Conservation (phyloP, 805 yeast genomes). For the Hanseniaspora guilliermondii region DNA sequence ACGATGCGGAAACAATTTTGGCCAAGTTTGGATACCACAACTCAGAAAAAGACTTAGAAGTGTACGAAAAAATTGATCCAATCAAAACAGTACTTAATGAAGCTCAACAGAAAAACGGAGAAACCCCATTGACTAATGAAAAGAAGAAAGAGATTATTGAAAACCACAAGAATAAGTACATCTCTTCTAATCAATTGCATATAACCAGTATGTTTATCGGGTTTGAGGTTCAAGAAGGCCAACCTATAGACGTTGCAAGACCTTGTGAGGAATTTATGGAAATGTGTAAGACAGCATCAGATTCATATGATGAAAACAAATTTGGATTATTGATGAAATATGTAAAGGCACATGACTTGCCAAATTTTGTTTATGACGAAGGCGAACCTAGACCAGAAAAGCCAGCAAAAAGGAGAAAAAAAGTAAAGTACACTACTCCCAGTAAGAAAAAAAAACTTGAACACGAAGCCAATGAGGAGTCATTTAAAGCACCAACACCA, state of each 20-base stretch:
- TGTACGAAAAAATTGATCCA: slow-evolving; percentile 28
- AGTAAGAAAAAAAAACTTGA: slow-evolving; percentile 29
- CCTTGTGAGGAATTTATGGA: slow-evolving; percentile 85
- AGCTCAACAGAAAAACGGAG: slow-evolving; percentile 20
- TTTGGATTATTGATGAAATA: slow-evolving; percentile 53
- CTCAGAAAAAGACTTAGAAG: slow-evolving; percentile 37
- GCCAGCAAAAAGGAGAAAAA: slow-evolving; percentile 39
- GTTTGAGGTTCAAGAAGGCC: slow-evolving; percentile 43
- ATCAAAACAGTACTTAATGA: slow-evolving; percentile 19
- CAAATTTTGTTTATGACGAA: slow-evolving; percentile 68
- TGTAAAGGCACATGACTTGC: slow-evolving; percentile 68
- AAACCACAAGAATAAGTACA: slow-evolving; percentile 15
- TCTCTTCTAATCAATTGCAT: slow-evolving; percentile 33
- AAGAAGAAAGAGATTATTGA: slow-evolving; percentile 15
- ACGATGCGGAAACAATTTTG: slow-evolving; percentile 45
- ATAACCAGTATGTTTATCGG: slow-evolving; percentile 75
- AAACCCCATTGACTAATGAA: slow-evolving; percentile 10
- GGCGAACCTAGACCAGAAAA: slow-evolving; percentile 68
- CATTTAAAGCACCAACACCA: slow-evolving; percentile 15
- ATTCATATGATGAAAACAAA: slow-evolving; percentile 43
- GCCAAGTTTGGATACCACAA: slow-evolving; percentile 49
- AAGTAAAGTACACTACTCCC: slow-evolving; percentile 17
- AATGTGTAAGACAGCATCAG: slow-evolving; percentile 65
- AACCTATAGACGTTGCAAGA: slow-evolving; percentile 68
- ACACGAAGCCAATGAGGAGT: slow-evolving; percentile 14